phyloP scores from a whole-genome alignment of 768 basidiomycete species.

The Mycena sanguinolenta region DNA sequence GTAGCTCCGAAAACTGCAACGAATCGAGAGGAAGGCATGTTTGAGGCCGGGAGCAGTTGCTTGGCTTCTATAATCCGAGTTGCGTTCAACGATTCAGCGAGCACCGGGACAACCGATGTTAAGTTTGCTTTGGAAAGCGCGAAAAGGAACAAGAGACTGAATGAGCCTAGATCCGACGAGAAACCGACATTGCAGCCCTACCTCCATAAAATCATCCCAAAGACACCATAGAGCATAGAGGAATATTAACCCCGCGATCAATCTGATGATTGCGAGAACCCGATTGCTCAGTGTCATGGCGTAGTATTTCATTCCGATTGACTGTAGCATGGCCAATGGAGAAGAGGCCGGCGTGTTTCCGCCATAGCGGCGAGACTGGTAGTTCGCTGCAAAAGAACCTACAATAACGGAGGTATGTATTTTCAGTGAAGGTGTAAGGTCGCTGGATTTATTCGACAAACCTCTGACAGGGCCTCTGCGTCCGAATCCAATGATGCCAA shows the following conservation, averaged over 20 bases:
- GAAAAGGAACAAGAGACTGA: no score
- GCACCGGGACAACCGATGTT: no score
- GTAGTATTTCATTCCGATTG: slow-evolving; percentile 42
- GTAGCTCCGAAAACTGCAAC: slow-evolving; percentile 53
- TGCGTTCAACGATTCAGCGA: no score
- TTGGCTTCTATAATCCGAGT: no score
- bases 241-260: slow-evolving; percentile 36
- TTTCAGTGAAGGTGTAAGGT: neutral
- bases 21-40: slow-evolving; percentile 34
- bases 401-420: neutral
- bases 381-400: slow-evolving; percentile 45
- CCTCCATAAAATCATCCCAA: neutral
- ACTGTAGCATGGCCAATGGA: slow-evolving; percentile 41
- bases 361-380: slow-evolving; percentile 42
- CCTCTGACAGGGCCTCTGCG: slow-evolving; percentile 39
- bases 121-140: no score
- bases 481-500: slow-evolving; percentile 38
- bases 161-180: no score
- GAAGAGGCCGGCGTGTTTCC: slow-evolving; percentile 42
- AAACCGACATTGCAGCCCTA: no score
- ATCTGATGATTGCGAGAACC: slow-evolving; percentile 64
- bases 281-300: slow-evolving; percentile 73
- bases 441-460: slow-evolving; percentile 11
- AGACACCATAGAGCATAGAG: slow-evolving; percentile 34
- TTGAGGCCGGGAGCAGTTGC: no score